Conservation (phyloP, 805 yeast species). For the Candida hungchunana region DNA sequence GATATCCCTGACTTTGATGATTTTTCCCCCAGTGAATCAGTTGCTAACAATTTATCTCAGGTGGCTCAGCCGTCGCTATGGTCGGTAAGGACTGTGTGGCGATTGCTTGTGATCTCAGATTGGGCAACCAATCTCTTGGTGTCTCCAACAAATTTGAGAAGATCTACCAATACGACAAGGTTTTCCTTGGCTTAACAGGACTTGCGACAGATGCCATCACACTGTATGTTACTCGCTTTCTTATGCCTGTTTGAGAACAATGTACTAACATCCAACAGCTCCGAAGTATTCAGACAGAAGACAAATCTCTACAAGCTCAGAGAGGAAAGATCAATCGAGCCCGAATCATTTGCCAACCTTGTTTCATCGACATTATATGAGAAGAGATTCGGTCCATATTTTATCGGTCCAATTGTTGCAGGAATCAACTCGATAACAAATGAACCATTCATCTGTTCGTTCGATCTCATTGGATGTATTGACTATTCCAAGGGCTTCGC, state of each 20-base stretch:
- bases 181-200: slow-evolving; percentile 90
- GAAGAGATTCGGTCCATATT: slow-evolving; percentile 92
- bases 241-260: neutral
- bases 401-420: slow-evolving; percentile 94
- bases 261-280: slow-evolving; percentile 18
- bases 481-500: slow-evolving; percentile 93
- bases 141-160: slow-evolving; percentile 91
- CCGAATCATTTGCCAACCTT: slow-evolving; percentile 87
- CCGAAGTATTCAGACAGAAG: slow-evolving; percentile 76
- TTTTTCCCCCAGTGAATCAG: neutral
- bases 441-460: slow-evolving; percentile 90
- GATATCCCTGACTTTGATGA: neutral
- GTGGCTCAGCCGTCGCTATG: slow-evolving; percentile 99
- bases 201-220: slow-evolving; percentile 92
- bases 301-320: slow-evolving; percentile 84
- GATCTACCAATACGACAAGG: slow-evolving; percentile 80
- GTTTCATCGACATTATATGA: slow-evolving; percentile 88
- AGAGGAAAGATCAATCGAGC: slow-evolving; percentile 91
- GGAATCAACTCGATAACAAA: slow-evolving; percentile 81
- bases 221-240: slow-evolving; percentile 16
- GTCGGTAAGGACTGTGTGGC: slow-evolving; percentile 98
- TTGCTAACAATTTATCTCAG: slow-evolving; percentile 31
- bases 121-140: slow-evolving; percentile 92
- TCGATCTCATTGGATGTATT: slow-evolving; percentile 94
- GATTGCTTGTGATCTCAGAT: slow-evolving; percentile 89